A percentile compares a stretch with the other conserved stretches of the same genome.
Evolutionary conservation across 371 early-diverging fungal genomes (phyloP).

Genomic region (Parasitella parasitica): DNA sequence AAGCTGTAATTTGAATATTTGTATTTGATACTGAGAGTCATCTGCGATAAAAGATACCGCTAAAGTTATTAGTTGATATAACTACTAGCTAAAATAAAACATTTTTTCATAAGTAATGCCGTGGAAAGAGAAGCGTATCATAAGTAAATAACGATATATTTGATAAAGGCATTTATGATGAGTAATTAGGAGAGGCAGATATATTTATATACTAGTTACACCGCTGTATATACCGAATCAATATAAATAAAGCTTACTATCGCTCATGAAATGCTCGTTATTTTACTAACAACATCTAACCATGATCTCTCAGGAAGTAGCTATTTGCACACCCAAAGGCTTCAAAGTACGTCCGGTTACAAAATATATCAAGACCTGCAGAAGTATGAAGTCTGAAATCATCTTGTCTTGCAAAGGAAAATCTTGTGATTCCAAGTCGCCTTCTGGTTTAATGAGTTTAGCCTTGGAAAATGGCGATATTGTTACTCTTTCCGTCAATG

Average conservation of each 20-base stretch:
- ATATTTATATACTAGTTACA: too few relatives aligned
- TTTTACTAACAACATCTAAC: background rate
- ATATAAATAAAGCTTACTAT: background rate
- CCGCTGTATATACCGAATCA: background rate
- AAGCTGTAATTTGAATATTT: too few relatives aligned
- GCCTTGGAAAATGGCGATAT: constrained; percentile 1
- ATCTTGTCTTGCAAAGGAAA: constrained; percentile 3
- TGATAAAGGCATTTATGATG: too few relatives aligned
- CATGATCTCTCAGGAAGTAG: constrained; percentile 9
- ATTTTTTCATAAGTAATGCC: too few relatives aligned
- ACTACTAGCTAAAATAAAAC: too few relatives aligned
- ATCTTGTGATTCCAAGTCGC: background rate
- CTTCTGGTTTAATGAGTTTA: constrained; percentile 4
- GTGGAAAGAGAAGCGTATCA: too few relatives aligned
- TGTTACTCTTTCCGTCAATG: constrained; percentile 6
- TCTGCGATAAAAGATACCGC: too few relatives aligned
- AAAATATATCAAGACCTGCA: constrained; percentile 3
- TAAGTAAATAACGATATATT: too few relatives aligned
- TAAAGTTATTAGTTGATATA: too few relatives aligned
- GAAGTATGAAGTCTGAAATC: constrained; percentile 2
- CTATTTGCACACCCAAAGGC: constrained; percentile 3
- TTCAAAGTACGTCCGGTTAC: constrained; percentile 8
- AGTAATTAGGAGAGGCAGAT: too few relatives aligned
- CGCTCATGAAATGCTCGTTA: background rate
- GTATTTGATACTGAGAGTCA: too few relatives aligned